These are phyloP conservation scores for Circinella umbellata DNA, from an alignment of 371 early-diverging fungal species.

Conservation along the genomic window DNA sequence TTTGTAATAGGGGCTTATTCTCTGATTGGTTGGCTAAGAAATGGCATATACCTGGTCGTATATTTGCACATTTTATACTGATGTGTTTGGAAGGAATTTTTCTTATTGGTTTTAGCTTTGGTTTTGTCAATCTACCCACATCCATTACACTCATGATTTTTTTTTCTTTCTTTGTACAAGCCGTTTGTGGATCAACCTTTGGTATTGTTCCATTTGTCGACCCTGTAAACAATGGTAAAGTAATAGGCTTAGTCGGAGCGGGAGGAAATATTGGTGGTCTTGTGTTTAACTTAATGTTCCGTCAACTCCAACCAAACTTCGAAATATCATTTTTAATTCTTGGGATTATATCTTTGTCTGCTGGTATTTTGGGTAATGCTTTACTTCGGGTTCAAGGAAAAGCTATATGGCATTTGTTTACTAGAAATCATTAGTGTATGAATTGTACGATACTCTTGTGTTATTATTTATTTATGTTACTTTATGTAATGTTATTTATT, in stretches of 20 bases:
- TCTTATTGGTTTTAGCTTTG: conserved; percentile 27
- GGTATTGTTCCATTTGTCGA: conserved; percentile 26
- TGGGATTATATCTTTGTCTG: conserved; percentile 18
- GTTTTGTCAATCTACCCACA: conserved; percentile 23
- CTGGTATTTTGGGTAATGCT: conserved; percentile 19
- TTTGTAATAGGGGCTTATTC: too few species aligned
- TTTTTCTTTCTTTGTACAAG: conserved; percentile 53
- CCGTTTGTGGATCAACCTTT: conserved; percentile 34
- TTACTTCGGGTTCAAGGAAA: conserved; percentile 19
- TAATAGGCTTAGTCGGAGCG: conserved; percentile 44
- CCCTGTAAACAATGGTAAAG: conserved; percentile 23
- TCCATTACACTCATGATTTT: conserved; percentile 39
- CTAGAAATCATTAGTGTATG: neutral
- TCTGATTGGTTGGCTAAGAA: conserved; percentile 29
- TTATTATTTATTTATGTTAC: too few species aligned
- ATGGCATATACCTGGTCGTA: conserved; percentile 23
- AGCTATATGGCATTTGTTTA: conserved; percentile 16
- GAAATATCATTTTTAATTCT: conserved; percentile 21
- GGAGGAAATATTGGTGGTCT: conserved; percentile 35
- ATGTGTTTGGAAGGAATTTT: conserved; percentile 42
- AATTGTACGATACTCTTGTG: too few species aligned
- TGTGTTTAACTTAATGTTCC: conserved; percentile 26
- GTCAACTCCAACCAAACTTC: conserved; percentile 9
- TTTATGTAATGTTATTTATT: too few species aligned
- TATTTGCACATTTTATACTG: conserved; percentile 44